phyloP scores from a whole-genome alignment of 1,139 yeast species.

The Kurtzmaniella quercitrusa region DNA sequence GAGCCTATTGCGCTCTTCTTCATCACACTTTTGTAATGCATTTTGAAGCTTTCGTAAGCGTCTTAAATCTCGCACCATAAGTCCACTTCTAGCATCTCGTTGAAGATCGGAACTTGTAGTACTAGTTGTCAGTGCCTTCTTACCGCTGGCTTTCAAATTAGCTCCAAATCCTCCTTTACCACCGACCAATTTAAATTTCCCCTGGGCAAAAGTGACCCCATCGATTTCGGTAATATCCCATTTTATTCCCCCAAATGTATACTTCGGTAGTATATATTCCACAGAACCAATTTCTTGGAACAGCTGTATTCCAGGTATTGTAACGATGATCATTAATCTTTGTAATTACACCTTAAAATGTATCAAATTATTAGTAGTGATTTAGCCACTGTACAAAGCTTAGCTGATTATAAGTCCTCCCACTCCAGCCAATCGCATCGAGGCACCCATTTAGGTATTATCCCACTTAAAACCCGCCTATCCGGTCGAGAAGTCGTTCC shows the following conservation, averaged over 20 bases:
- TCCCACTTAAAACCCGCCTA: no score
- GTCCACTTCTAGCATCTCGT: slow-evolving; percentile 19
- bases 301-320: neutral
- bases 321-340: no score
- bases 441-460: neutral
- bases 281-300: neutral
- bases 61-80: slow-evolving; percentile 11
- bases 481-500: neutral
- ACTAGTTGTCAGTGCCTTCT: slow-evolving; percentile 27
- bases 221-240: neutral
- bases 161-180: slow-evolving; percentile 54
- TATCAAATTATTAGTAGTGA: no score
- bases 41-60: slow-evolving; percentile 13
- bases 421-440: neutral
- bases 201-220: neutral
- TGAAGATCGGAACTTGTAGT: slow-evolving; percentile 12
- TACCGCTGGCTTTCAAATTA: slow-evolving; percentile 36
- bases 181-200: slow-evolving; percentile 17
- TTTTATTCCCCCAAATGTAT: neutral
- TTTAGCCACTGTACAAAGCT: no score
- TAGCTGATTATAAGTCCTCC: no score
- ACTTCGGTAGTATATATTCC: neutral
- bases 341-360: no score
- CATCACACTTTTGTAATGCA: slow-evolving; percentile 12
- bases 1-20: slow-evolving; percentile 27